These are phyloP conservation scores for Staphylotrichum longicolle DNA, from an alignment of 495 filamentous ascomycete species.

Conservation along the genomic window DNA sequence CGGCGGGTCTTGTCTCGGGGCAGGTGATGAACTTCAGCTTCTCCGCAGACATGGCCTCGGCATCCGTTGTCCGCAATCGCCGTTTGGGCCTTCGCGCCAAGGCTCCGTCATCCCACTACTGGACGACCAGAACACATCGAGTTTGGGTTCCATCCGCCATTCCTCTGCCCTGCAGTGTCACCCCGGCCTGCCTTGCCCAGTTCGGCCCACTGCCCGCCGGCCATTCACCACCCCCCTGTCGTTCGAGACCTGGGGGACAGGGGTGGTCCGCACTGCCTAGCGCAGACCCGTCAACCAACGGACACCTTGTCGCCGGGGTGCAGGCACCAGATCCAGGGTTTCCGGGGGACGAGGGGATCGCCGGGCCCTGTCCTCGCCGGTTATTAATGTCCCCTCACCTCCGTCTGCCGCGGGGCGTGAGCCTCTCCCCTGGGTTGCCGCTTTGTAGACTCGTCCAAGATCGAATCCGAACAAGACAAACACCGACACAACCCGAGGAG, in stretches of 20 bases:
- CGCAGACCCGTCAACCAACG: slow-evolving; percentile 1
- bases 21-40: too few relatives aligned
- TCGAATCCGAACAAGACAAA: slow-evolving; percentile 3
- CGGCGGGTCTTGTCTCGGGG: too few relatives aligned
- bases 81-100: slow-evolving; percentile 17
- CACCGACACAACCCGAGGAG: slow-evolving; percentile 3
- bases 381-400: slow-evolving; percentile 9
- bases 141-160: slow-evolving; percentile 9
- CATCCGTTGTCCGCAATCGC: slow-evolving; percentile 15
- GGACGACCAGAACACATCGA: background rate
- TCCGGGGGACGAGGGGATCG: slow-evolving; percentile 4
- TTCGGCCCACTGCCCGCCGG: slow-evolving; percentile 12
- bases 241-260: slow-evolving; percentile 9
- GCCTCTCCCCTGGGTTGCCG: slow-evolving; percentile 4
- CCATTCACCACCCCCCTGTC: background rate
- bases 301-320: background rate
- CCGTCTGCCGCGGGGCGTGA: background rate
- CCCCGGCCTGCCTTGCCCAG: slow-evolving; percentile 12
- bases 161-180: slow-evolving; percentile 4
- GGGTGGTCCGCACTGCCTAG: background rate
- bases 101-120: background rate
- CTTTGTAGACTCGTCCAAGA: slow-evolving; percentile 2
- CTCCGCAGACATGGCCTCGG: slow-evolving; percentile 5
- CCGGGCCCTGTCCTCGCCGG: background rate
- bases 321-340: slow-evolving; percentile 1